These are phyloP conservation scores for Aureobasidium sp. DNA, from an alignment of 2,329 filamentous ascomycete species.

Conservation along the genomic window DNA sequence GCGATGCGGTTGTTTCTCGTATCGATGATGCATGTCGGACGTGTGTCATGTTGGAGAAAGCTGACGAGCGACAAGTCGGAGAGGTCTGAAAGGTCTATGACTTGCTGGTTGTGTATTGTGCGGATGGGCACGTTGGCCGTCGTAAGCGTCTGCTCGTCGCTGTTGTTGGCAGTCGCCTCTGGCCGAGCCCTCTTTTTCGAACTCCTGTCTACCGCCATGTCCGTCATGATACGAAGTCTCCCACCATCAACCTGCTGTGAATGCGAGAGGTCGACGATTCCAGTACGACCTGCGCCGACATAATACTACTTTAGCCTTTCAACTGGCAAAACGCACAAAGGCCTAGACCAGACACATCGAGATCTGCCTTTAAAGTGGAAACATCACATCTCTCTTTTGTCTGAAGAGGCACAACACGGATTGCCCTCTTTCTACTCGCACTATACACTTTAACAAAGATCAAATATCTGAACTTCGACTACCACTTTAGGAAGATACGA, in stretches of 20 bases:
- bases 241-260: not conserved
- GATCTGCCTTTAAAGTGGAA: not conserved
- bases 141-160: not conserved
- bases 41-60: constrained; percentile 9
- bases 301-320: not conserved
- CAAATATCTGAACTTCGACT: no score
- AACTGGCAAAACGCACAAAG: not conserved
- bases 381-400: no score
- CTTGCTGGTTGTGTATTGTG: not conserved
- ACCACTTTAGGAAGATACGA: no score
- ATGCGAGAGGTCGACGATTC: not conserved
- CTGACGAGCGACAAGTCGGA: not conserved
- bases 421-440: no score
- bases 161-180: not conserved
- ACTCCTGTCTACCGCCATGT: constrained; percentile 2
- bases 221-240: not conserved
- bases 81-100: not conserved
- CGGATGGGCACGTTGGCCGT: constrained; percentile 16
- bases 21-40: constrained; percentile 16
- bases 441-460: no score
- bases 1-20: not conserved
- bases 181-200: constrained; percentile 5
- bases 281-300: not conserved
- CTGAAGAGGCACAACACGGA: no score
- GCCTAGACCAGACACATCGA: not conserved